Evolutionary conservation across 176 grass and related monocot species (phyloP), one percentile per base, ranked within the genome.

Genomic region (Oryza officinalis): DNA sequence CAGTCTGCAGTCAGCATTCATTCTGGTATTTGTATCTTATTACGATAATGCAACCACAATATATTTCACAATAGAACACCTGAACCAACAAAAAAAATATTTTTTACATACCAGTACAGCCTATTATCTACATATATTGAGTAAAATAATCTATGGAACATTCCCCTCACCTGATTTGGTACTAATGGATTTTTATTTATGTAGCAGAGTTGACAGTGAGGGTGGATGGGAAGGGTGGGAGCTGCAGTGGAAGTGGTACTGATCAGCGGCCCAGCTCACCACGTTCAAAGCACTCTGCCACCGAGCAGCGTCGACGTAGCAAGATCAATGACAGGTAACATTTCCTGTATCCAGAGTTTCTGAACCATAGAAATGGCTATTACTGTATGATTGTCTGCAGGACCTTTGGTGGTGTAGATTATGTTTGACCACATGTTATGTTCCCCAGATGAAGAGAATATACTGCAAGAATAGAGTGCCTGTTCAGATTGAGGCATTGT

Each of bases 281-380:
- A 43, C 89, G 89, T 84, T 99, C 93, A 13, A 99, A 99, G 86
- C 97, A 99, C 79, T 99, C 97, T 0, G 93, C 97, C 25, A 96
- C 94, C 2, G 97, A 99, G 81, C 97, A 99, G 83, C 93, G 93
- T 22, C 83, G 97, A 41, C 94, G 97, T 76, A 96, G 94, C 84
- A 99, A 99, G 81, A 99, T 99, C 77, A 99, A 99, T 89, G 97
- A 96, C 76, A 96, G 97, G 97, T 91, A 63, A 78, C 67, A 20
- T 38, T 79, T 66, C 50, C 8, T 72, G 13, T 47, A n/a, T 61
- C n/a, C 9, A 9, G 20, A 57, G 52, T 57, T 54, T 57, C 52
- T 22, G 20, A 57, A n/a, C 52, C 52, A 57, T 57, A 22, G 52
- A 8, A 57, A 57, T 57, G 52, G 1, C 52, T 57, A 10, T 15